phyloP scores from a whole-genome alignment of 768 basidiomycete genomes.

The Boletus fagicola region DNA sequence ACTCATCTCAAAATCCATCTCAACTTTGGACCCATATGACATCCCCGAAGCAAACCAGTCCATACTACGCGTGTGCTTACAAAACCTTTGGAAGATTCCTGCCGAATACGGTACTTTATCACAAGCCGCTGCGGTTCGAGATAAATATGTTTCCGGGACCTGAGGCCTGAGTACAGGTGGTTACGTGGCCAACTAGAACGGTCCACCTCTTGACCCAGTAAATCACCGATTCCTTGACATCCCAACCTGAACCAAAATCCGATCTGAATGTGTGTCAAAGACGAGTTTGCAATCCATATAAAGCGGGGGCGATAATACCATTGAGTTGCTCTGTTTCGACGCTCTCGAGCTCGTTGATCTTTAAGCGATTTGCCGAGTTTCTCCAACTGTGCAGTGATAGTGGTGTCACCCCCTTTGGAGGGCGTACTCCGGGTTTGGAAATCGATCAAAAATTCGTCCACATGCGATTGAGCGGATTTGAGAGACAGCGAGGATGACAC shows the following conservation, averaged over 20 bases:
- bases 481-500: conserved; percentile 38
- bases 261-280: conserved; percentile 12
- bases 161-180: not conserved
- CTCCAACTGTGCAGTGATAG: conserved; percentile 58
- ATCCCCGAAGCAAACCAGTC: no score
- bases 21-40: no score
- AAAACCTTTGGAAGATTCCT: not conserved
- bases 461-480: conserved; percentile 39
- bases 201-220: not conserved
- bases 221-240: not conserved
- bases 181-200: not conserved
- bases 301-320: conserved; percentile 1
- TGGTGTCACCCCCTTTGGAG: conserved; percentile 50
- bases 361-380: conserved; percentile 53
- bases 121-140: not conserved
- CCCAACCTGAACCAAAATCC: not conserved
- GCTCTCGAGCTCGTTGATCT: conserved; percentile 41
- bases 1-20: no score
- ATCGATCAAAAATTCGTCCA: conserved; percentile 49
- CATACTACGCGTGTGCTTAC: not conserved
- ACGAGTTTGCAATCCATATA: not conserved
- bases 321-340: conserved; percentile 6
- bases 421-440: conserved; percentile 47
- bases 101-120: not conserved
- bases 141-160: not conserved